Conservation (phyloP, 2,329 filamentous ascomycete genomes). For the Cladosporium oxysporum region DNA sequence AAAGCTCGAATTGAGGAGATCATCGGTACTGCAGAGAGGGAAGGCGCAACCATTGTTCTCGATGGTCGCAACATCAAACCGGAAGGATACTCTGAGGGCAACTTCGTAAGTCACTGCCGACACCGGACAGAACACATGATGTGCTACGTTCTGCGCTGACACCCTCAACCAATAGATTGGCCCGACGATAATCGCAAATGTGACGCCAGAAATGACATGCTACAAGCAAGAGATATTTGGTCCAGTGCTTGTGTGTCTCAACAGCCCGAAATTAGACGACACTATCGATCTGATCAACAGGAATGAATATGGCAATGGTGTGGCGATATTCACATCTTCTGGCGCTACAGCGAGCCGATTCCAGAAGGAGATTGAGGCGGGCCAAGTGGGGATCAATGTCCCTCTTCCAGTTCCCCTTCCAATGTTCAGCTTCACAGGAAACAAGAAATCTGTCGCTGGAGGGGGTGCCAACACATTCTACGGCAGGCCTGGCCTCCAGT, state of each 20-base stretch:
- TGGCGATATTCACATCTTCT: conserved; percentile 79
- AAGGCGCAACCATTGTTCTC: too few relatives aligned
- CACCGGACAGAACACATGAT: too few relatives aligned
- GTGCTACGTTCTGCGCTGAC: conserved; percentile 27
- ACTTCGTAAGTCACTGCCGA: too few relatives aligned
- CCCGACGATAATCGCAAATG: conserved; percentile 79
- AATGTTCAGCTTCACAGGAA: conserved; percentile 55
- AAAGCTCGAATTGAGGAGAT: too few relatives aligned
- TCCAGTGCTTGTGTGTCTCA: conserved; percentile 78
- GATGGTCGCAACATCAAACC: too few relatives aligned
- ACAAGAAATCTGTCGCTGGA: conserved; percentile 86
- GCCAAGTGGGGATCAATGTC: conserved; percentile 84
- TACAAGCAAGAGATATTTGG: conserved; percentile 86
- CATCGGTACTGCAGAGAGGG: too few relatives aligned
- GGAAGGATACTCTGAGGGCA: too few relatives aligned
- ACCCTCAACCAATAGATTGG: conserved; percentile 58
- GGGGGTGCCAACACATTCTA: conserved; percentile 95
- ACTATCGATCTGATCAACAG: conserved; percentile 79
- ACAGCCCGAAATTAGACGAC: conserved; percentile 74
- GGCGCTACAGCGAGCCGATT: conserved; percentile 76
- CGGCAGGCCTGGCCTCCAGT: conserved; percentile 85
- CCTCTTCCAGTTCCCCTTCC: conserved; percentile 64
- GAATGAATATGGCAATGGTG: conserved; percentile 86
- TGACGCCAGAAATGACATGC: conserved; percentile 78
- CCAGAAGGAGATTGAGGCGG: conserved; percentile 78